Conservation (phyloP, 1,284 basidiomycete species). For the Salmacisia buchloeana region DNA sequence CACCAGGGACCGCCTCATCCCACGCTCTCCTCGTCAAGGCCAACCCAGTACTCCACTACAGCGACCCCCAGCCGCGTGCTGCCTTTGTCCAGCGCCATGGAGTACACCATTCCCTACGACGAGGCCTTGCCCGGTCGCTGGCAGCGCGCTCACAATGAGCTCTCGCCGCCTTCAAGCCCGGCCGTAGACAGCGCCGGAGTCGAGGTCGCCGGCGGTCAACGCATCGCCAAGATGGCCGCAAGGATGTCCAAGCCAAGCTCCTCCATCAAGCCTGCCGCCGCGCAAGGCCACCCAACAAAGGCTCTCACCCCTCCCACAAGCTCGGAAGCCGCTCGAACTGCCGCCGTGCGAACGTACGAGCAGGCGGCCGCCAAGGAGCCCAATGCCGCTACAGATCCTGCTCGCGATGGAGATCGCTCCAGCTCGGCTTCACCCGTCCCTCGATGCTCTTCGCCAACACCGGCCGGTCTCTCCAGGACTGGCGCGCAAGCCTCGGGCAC, state of each 20-base stretch:
- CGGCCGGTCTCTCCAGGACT: not conserved
- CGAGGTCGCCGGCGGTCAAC: too few species aligned
- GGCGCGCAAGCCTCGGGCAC: not conserved
- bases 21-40: not conserved
- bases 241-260: too few species aligned
- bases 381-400: not conserved
- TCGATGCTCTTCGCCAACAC: not conserved
- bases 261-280: too few species aligned
- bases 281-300: not conserved
- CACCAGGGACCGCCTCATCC: not conserved
- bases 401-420: not conserved
- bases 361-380: not conserved
- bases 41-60: too few species aligned
- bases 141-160: not conserved
- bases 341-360: not conserved
- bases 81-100: not conserved
- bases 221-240: too few species aligned
- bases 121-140: not conserved
- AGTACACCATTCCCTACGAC: slow-evolving; percentile 4
- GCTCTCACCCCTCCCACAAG: not conserved
- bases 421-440: not conserved
- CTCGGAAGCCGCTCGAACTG: not conserved
- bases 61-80: not conserved
- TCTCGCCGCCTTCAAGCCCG: slow-evolving; percentile 1
- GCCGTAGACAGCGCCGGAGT: not conserved